Evolutionary conservation across 2,329 filamentous ascomycete species (phyloP), one percentile per base, ranked within the genome.

Genomic region (Fusarium falciforme): DNA sequence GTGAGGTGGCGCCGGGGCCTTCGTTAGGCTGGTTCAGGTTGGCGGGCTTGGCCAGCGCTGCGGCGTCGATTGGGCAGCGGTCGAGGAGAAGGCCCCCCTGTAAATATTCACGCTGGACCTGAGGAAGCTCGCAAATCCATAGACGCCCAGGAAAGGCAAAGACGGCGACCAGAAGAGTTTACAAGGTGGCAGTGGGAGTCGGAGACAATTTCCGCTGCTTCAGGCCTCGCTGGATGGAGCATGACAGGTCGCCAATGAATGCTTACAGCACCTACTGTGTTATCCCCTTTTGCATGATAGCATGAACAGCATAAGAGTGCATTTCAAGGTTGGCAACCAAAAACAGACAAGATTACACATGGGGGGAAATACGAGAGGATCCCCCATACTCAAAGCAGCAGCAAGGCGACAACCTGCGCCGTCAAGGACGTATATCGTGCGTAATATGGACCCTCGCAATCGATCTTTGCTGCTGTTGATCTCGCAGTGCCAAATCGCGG

Each of bases 11-110:
- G 65, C 63, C 67, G 67, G 63, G 65, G 64, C 52, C 59, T 47
- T 65, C 49, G 58, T 75, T 77, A 78, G 75, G 70, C 73, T 78
- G 73, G 76, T 78, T 78, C 76, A 78, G 75, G 76, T 78, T 73
- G 75, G 70, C 70, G 68, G 73, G 61, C 72, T 75, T 76, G 76
- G 70, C 68, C 68, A 68, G 49, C 61, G 66, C 73, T 59, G 47
- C 67, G 47, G 40, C 67, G 49, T 65, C 68, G 73, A 72, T 75
- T 73, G 75, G 74, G 64, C 55, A 52, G 58, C 47, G 49, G 11
- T 36, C 60, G 67, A 67, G 58, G 66, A 60, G 62, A 67, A 61
- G 57, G 35, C 38, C 47, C 44, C 76, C 76, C 73, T 74, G 73
- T 74, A 76, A 62, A 71, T 61, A 59, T 67, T 64, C 69, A 67